phyloP scores from a whole-genome alignment of 306 rosid species.

The Glycine tomentella region DNA sequence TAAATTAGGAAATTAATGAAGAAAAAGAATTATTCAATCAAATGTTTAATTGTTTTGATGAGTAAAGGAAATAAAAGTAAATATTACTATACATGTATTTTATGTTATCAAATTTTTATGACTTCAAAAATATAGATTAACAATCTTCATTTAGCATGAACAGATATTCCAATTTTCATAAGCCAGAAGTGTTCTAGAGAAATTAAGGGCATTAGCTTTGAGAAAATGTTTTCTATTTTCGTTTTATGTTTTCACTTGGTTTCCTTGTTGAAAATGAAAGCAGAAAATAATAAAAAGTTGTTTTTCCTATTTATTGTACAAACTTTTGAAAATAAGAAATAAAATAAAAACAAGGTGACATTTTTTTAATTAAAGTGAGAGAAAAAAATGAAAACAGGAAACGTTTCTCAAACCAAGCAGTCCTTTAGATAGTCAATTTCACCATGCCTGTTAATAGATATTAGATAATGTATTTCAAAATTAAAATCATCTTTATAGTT shows the following conservation, averaged over 20 bases:
- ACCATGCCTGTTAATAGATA: constrained; percentile 9
- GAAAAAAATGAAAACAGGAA: not conserved
- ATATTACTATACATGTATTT: not conserved
- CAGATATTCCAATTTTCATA: constrained; percentile 23
- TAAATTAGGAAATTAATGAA: not conserved
- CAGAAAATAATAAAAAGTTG: not conserved
- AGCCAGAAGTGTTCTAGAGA: constrained; percentile 17
- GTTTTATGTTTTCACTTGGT: not conserved
- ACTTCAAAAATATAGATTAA: constrained; percentile 15
- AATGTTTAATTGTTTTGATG: too few relatives aligned
- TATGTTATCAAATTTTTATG: constrained; percentile 11
- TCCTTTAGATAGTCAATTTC: constrained; percentile 5
- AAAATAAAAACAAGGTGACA: not conserved
- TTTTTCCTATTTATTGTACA: not conserved
- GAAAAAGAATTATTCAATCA: not conserved
- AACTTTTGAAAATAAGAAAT: not conserved
- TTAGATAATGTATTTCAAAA: constrained; percentile 4
- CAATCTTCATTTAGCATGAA: not conserved
- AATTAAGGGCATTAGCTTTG: not conserved
- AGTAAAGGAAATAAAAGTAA: not conserved
- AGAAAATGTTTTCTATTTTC: not conserved
- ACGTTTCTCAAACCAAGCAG: not conserved
- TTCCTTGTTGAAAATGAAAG: not conserved
- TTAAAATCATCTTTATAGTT: constrained; percentile 13
- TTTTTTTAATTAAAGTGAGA: not conserved